phyloP scores from a whole-genome alignment of 345 rosid genomes.

The Moringa oleifera region DNA sequence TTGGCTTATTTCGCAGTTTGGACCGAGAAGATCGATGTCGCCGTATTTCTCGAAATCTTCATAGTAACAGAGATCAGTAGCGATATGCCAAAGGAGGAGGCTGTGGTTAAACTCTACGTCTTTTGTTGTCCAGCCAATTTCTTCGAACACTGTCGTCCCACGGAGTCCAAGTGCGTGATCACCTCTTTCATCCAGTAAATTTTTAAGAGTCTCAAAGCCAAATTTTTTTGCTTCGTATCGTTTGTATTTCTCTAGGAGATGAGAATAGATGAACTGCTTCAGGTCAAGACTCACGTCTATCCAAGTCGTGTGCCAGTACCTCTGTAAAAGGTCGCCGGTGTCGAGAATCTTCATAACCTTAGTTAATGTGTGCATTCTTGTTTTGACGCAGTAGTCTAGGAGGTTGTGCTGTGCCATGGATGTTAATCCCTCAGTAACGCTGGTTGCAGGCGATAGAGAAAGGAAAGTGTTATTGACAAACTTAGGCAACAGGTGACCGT shows the following conservation, averaged over 20 bases:
- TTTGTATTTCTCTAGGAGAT: not conserved
- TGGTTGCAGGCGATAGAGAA: not conserved
- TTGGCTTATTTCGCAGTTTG: conserved; percentile 18
- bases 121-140: not conserved
- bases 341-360: not conserved
- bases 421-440: conserved; percentile 1
- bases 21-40: not conserved
- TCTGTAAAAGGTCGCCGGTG: conserved; percentile 1
- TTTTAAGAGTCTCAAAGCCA: not conserved
- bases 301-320: not conserved
- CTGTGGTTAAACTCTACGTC: not conserved
- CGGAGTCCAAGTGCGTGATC: not conserved
- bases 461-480: not conserved
- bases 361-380: no score
- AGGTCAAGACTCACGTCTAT: not conserved
- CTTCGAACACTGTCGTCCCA: not conserved
- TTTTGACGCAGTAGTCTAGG: conserved; percentile 10
- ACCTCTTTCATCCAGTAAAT: not conserved
- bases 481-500: not conserved
- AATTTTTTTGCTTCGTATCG: not conserved
- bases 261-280: not conserved
- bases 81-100: conserved; percentile 6
- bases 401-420: conserved; percentile 22
- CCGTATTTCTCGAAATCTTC: not conserved
- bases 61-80: conserved; percentile 8